Evolutionary conservation across 495 filamentous ascomycete species (phyloP).

Genomic region (Tuber aestivum): DNA sequence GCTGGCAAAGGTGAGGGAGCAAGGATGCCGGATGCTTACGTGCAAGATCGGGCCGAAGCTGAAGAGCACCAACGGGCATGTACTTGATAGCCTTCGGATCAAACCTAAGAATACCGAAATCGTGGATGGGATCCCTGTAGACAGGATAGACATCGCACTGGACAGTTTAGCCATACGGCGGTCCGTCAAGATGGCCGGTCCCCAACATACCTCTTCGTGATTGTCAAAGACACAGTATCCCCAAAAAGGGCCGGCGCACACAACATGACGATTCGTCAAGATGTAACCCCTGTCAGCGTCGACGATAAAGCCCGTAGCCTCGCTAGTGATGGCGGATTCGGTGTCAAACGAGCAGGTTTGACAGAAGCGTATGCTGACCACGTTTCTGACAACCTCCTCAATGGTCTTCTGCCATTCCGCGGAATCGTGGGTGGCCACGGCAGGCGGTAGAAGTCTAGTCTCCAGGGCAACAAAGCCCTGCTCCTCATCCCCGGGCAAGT

Average conservation of each 20-base stretch:
- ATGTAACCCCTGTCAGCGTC: slow-evolving; percentile 92
- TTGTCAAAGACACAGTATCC: slow-evolving; percentile 98
- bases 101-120: slow-evolving; percentile 95
- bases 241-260: slow-evolving; percentile 95
- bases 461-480: slow-evolving; percentile 45
- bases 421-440: slow-evolving; percentile 63
- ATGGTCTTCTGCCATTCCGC: slow-evolving; percentile 97
- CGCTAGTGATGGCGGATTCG: slow-evolving; percentile 82
- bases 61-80: slow-evolving; percentile 75
- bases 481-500: slow-evolving; percentile 48
- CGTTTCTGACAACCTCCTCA: slow-evolving; percentile 82
- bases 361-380: slow-evolving; percentile 97
- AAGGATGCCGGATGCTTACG: slow-evolving; percentile 45
- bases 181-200: slow-evolving; percentile 3
- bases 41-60: slow-evolving; percentile 78
- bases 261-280: slow-evolving; percentile 86
- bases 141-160: slow-evolving; percentile 96
- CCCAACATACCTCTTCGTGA: slow-evolving; percentile 66
- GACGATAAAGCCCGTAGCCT: slow-evolving; percentile 96
- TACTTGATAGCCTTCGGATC: slow-evolving; percentile 94
- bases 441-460: slow-evolving; percentile 44
- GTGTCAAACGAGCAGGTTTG: slow-evolving; percentile 98
- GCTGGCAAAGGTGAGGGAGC: background rate
- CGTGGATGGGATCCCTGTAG: slow-evolving; percentile 96
- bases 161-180: slow-evolving; percentile 16